Evolutionary conservation across 441 rosid genomes (phyloP).

Genomic region (Erysimum pusillum): DNA sequence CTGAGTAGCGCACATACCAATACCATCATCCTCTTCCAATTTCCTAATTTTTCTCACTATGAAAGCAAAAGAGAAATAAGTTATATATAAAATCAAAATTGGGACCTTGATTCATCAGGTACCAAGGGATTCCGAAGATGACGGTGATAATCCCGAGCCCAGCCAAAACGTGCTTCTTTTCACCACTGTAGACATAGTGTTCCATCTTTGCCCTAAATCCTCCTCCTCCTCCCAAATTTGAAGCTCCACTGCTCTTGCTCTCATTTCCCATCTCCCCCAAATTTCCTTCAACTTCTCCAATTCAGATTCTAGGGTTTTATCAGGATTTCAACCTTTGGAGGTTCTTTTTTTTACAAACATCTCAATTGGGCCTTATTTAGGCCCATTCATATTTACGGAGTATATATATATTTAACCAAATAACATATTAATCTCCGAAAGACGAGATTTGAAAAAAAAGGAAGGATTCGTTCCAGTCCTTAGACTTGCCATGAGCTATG

Average conservation of each 20-base stretch:
- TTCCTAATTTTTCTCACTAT: conserved; percentile 1
- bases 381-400: conserved; percentile 21
- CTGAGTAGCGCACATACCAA: no score
- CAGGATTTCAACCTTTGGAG: neutral
- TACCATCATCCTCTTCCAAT: neutral
- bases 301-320: conserved; percentile 40
- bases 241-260: conserved; percentile 42
- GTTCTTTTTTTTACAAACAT: neutral
- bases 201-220: conserved; percentile 70
- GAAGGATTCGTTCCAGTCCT: neutral
- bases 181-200: conserved; percentile 71
- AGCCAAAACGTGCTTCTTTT: conserved; percentile 76
- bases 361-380: conserved; percentile 6
- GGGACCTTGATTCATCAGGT: conserved; percentile 73
- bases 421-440: no score
- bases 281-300: neutral
- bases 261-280: conserved; percentile 43
- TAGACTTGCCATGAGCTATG: conserved; percentile 31
- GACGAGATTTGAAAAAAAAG: neutral
- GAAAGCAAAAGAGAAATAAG: neutral
- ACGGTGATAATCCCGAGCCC: conserved; percentile 54
- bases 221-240: conserved; percentile 45
- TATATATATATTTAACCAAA: no score
- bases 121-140: conserved; percentile 68
- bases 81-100: neutral